phyloP scores from a whole-genome alignment of 352 stramenopile genomes.

The Hyaloperonospora brassicae region DNA sequence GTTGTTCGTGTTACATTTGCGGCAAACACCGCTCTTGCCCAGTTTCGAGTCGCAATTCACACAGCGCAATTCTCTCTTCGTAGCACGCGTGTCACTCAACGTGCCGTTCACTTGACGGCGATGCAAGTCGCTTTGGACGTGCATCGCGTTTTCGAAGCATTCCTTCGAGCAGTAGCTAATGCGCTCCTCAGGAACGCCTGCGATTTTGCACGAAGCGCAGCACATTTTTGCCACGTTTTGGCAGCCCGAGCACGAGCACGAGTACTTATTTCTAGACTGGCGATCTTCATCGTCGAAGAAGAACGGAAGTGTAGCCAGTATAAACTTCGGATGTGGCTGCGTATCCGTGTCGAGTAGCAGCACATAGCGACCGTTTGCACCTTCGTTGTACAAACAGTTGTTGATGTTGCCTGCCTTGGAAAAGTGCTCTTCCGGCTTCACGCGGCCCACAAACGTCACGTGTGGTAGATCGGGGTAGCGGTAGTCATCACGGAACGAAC shows the following conservation, averaged over 20 bases:
- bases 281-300: constrained; percentile 84
- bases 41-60: constrained; percentile 68
- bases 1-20: constrained; percentile 67
- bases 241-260: constrained; percentile 64
- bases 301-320: constrained; percentile 72
- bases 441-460: constrained; percentile 68
- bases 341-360: constrained; percentile 81
- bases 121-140: constrained; percentile 69
- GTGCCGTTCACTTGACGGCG: constrained; percentile 79
- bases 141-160: constrained; percentile 79
- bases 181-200: constrained; percentile 70
- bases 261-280: constrained; percentile 71
- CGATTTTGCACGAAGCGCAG: constrained; percentile 80
- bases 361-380: constrained; percentile 66
- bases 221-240: constrained; percentile 79
- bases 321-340: constrained; percentile 80
- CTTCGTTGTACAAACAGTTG: constrained; percentile 86
- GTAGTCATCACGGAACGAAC: constrained; percentile 83
- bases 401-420: constrained; percentile 88
- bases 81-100: constrained; percentile 56
- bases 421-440: constrained; percentile 71
- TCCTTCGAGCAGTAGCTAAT: constrained; percentile 85
- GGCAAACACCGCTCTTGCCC: constrained; percentile 63
- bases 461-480: constrained; percentile 71
- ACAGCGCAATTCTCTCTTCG: constrained; percentile 69